Conservation (phyloP, 805 yeast genomes). For the Suhomyces faveliae region DNA sequence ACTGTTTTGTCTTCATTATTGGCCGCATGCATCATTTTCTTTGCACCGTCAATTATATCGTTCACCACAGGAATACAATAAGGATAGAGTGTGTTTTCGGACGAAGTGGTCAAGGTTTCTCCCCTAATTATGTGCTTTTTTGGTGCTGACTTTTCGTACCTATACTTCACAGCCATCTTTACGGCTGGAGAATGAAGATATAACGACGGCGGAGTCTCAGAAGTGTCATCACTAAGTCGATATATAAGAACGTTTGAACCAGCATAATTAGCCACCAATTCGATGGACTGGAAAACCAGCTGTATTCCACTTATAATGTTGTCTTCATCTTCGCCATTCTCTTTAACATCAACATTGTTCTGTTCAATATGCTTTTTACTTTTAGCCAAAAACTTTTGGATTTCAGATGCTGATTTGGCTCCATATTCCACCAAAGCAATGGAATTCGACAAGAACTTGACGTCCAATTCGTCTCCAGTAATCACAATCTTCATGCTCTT, state of each 20-base stretch:
- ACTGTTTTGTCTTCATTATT: constrained; percentile 7
- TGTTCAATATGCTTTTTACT: neutral
- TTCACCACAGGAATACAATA: constrained; percentile 74
- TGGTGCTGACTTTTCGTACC: constrained; percentile 29
- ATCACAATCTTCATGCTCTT: constrained; percentile 47
- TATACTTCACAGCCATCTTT: constrained; percentile 53
- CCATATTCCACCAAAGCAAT: constrained; percentile 54
- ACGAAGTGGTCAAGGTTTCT: constrained; percentile 62
- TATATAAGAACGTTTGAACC: constrained; percentile 64
- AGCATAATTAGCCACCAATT: constrained; percentile 56
- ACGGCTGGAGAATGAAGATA: constrained; percentile 76
- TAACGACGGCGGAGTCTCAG: constrained; percentile 47
- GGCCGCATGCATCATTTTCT: constrained; percentile 41
- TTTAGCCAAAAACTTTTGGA: constrained; percentile 34
- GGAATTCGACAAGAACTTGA: constrained; percentile 57
- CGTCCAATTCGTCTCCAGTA: constrained; percentile 69
- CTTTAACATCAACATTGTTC: neutral
- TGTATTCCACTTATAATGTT: neutral
- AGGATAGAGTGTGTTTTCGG: constrained; percentile 69
- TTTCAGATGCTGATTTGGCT: constrained; percentile 44
- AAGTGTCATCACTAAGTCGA: constrained; percentile 40
- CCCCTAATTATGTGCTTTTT: constrained; percentile 47
- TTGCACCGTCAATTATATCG: constrained; percentile 54
- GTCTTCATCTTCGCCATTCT: neutral
- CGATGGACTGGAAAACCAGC: constrained; percentile 38